Evolutionary conservation across 768 basidiomycete genomes (phyloP).

Genomic region (Auricularia sp.): DNA sequence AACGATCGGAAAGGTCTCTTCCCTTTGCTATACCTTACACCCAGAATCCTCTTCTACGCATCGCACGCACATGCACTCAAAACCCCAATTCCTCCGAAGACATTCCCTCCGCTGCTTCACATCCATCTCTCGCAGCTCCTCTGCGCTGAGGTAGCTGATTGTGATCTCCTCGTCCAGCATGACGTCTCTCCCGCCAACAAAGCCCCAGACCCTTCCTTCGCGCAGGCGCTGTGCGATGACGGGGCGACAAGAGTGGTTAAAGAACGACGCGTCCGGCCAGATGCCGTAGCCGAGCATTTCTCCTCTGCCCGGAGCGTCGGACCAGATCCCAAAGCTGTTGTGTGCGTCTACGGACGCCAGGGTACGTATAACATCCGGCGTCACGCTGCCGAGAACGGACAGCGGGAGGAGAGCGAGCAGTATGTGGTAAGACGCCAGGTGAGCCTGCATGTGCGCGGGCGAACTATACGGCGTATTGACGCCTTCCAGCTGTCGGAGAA

Average conservation of each 20-base stretch:
- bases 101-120: not conserved
- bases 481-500: not conserved
- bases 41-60: not conserved
- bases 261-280: constrained; percentile 13
- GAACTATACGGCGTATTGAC: not conserved
- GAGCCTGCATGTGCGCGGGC: not conserved
- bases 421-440: not conserved
- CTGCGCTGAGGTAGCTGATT: not conserved
- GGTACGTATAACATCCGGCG: not conserved
- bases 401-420: not conserved
- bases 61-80: not conserved
- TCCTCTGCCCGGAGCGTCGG: constrained; percentile 5
- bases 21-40: no score
- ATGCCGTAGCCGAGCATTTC: constrained; percentile 16
- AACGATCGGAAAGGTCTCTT: no score
- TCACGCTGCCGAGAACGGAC: not conserved
- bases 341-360: constrained; percentile 7
- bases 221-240: not conserved
- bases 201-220: not conserved
- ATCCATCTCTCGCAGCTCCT: not conserved
- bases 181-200: not conserved
- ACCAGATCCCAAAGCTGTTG: constrained; percentile 15
- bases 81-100: not conserved
- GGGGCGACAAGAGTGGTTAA: constrained; percentile 13
- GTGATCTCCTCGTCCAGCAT: not conserved